These are phyloP conservation scores for Priceomyces medius DNA, from an alignment of 805 yeast species.

Conservation along the genomic window DNA sequence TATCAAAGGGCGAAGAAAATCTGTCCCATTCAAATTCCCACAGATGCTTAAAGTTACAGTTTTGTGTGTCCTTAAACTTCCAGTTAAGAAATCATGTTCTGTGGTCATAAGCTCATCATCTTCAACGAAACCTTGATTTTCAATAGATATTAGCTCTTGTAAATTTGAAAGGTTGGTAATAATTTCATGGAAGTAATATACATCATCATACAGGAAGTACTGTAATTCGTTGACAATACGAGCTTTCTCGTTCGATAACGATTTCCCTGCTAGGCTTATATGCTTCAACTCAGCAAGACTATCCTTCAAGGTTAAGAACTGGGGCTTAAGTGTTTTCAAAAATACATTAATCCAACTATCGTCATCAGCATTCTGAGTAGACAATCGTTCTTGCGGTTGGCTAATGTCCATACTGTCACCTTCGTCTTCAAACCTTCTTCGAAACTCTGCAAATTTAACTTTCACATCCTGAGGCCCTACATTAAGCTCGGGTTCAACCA, in stretches of 20 bases:
- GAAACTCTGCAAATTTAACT: conserved; percentile 9
- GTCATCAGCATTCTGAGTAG: not conserved
- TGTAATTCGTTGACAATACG: conserved; percentile 10
- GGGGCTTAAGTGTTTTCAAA: conserved; percentile 9
- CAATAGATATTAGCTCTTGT: conserved; percentile 9
- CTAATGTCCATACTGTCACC: not conserved
- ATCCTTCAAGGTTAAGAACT: conserved; percentile 8
- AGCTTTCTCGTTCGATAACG: conserved; percentile 12
- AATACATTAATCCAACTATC: conserved; percentile 6
- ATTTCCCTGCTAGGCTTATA: conserved; percentile 10
- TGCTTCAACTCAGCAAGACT: conserved; percentile 11
- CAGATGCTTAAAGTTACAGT: conserved; percentile 19
- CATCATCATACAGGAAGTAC: conserved; percentile 13
- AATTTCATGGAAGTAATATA: conserved; percentile 23
- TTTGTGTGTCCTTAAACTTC: conserved; percentile 7
- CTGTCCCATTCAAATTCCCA: conserved; percentile 20
- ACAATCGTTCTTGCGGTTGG: no score
- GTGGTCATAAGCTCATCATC: conserved; percentile 1
- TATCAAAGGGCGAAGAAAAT: conserved; percentile 22
- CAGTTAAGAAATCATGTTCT: conserved; percentile 7
- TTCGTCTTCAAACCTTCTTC: not conserved
- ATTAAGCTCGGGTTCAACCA: conserved; percentile 6
- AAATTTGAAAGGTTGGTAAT: conserved; percentile 15
- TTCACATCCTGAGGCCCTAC: conserved; percentile 8
- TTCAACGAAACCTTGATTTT: conserved; percentile 3